Percentiles rank a stretch among this genome's conserved stretches.
Conservation (phyloP, 345 rosid genomes). For the Crucihimalaya himalaica region DNA sequence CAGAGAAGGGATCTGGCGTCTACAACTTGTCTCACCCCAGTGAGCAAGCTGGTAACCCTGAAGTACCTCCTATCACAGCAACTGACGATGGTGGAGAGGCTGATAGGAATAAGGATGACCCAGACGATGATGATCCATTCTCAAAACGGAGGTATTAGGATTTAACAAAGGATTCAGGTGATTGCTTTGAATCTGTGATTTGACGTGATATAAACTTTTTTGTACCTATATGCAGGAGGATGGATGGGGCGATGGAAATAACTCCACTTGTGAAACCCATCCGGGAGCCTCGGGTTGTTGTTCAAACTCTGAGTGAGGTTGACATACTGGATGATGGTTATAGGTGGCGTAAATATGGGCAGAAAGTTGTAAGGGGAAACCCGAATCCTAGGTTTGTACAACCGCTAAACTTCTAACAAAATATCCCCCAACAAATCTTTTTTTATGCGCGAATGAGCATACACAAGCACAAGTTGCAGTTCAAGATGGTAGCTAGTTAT, state of each 20-base stretch:
- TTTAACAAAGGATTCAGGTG: constrained; percentile 24
- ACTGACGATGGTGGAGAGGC: constrained; percentile 63
- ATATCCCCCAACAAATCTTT: not conserved
- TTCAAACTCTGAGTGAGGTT: constrained; percentile 95
- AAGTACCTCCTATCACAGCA: constrained; percentile 54
- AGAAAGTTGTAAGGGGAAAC: constrained; percentile 97
- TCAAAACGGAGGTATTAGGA: constrained; percentile 74
- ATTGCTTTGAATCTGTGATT: constrained; percentile 7
- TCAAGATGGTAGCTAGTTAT: constrained; percentile 13
- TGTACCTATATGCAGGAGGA: constrained; percentile 59
- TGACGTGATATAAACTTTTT: constrained; percentile 27
- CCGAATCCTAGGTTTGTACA: constrained; percentile 88
- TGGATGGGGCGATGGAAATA: constrained; percentile 76
- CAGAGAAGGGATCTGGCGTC: constrained; percentile 62
- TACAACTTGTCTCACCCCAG: constrained; percentile 46
- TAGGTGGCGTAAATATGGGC: constrained; percentile 99
- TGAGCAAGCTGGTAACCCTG: constrained; percentile 58
- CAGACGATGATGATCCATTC: constrained; percentile 75
- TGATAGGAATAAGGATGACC: constrained; percentile 49
- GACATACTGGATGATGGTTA: constrained; percentile 98
- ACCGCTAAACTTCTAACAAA: not conserved
- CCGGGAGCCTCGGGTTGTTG: constrained; percentile 97
- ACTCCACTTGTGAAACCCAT: constrained; percentile 95
- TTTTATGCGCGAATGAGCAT: not conserved
- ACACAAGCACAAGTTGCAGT: constrained; percentile 5